These are phyloP conservation scores for Pyrus hybrid DNA, from an alignment of 331 rosid species.

Conservation along the genomic window DNA sequence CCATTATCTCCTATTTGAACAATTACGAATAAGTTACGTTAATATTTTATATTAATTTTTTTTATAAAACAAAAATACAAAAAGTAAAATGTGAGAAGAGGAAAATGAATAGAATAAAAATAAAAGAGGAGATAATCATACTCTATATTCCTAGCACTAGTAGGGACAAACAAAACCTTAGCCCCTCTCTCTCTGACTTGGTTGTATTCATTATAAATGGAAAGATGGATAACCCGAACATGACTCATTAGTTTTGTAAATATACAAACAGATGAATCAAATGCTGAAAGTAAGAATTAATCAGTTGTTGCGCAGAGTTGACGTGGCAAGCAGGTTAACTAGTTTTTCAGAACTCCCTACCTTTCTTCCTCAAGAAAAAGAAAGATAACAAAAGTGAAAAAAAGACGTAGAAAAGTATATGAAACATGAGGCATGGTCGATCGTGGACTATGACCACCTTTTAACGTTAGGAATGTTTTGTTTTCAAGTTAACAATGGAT, in stretches of 20 bases:
- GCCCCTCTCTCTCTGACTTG: background rate
- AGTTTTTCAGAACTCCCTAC: background rate
- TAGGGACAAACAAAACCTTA: slow-evolving; percentile 38
- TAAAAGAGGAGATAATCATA: rapidly evolving
- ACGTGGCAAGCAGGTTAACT: background rate
- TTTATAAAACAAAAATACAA: too few relatives aligned
- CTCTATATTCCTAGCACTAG: background rate
- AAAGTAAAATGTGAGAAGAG: too few relatives aligned
- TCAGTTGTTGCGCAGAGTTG: too few relatives aligned
- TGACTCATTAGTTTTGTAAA: too few relatives aligned
- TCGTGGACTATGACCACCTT: slow-evolving; percentile 40
- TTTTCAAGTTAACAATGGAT: slow-evolving; percentile 26
- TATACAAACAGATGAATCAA: too few relatives aligned
- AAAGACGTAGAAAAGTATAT: slow-evolving; percentile 5
- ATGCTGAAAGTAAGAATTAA: too few relatives aligned
- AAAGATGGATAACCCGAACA: too few relatives aligned
- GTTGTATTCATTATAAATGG: too few relatives aligned
- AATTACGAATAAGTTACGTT: too few relatives aligned
- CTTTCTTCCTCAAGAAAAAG: background rate
- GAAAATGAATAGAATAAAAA: rapidly evolving
- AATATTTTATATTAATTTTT: too few relatives aligned
- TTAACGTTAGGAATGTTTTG: slow-evolving; percentile 72
- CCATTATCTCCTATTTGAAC: too few relatives aligned
- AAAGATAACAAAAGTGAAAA: background rate
- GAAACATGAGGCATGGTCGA: slow-evolving; percentile 26